phyloP scores from a whole-genome alignment of 169 alveolate genomes.

The Eimeria tenella region DNA sequence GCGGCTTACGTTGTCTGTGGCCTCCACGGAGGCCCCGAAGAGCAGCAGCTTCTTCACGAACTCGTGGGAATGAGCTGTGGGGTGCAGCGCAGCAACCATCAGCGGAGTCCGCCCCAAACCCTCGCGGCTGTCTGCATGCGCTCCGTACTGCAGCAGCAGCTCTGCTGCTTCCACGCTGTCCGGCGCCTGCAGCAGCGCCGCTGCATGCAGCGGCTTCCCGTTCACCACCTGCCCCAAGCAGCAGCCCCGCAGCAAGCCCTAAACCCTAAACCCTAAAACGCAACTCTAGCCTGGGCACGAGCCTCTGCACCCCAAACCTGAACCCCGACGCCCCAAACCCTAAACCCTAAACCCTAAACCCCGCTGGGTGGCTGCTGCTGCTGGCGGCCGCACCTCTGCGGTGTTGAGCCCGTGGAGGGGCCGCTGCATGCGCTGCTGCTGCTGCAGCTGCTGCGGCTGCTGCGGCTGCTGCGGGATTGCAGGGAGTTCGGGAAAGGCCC shows the following conservation, averaged over 20 bases:
- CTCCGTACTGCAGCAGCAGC: conserved; percentile 74
- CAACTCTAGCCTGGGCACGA: too few relatives aligned
- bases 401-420: not conserved
- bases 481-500: conserved; percentile 75
- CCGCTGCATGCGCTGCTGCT: not conserved
- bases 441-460: too few relatives aligned
- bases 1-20: conserved; percentile 53
- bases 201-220: conserved; percentile 67
- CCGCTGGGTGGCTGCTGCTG: too few relatives aligned
- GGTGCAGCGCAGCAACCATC: conserved; percentile 60
- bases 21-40: conserved; percentile 43
- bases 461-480: conserved; percentile 34
- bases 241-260: not conserved
- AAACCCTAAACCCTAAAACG: not conserved
- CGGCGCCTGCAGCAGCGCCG: conserved; percentile 49
- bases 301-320: not conserved
- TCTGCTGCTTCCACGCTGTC: conserved; percentile 48
- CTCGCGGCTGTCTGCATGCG: conserved; percentile 34
- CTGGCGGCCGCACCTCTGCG: not conserved
- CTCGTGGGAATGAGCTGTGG: conserved; percentile 31
- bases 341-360: not conserved
- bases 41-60: conserved; percentile 43
- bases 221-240: not conserved
- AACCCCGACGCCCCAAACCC: not conserved
- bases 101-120: conserved; percentile 72